Conservation (phyloP, 2,329 filamentous ascomycete genomes). For the Colletotrichum lindemuthianum region DNA sequence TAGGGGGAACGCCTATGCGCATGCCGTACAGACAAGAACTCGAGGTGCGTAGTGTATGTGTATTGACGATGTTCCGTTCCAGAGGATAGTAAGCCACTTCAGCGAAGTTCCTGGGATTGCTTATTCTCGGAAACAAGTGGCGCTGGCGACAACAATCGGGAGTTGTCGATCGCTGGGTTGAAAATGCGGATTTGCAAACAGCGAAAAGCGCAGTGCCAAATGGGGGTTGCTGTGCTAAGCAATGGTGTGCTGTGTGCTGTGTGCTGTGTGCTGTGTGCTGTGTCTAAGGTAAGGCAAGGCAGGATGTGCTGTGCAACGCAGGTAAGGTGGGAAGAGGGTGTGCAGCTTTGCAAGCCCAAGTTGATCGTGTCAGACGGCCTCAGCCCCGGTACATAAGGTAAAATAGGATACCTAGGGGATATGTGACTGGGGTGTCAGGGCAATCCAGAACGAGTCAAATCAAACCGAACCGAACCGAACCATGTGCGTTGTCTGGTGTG, state of each 20-base stretch:
- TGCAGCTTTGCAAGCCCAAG: constrained; percentile 34
- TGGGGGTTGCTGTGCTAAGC: constrained; percentile 4
- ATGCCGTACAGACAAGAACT: neutral
- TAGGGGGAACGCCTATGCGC: constrained; percentile 3
- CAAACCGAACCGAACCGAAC: too few species aligned
- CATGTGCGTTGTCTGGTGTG: too few species aligned
- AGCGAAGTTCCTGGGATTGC: constrained; percentile 22
- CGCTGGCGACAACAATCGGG: constrained; percentile 15
- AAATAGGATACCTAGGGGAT: too few species aligned
- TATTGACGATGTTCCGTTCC: constrained; percentile 34
- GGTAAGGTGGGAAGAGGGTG: constrained; percentile 23
- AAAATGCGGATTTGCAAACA: constrained; percentile 18
- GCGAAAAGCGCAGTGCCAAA: neutral
- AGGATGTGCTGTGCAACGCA: constrained; percentile 25
- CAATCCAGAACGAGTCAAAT: too few species aligned
- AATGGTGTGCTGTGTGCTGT: neutral
- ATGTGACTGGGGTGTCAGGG: too few species aligned
- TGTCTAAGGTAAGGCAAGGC: too few species aligned
- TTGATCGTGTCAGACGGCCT: constrained; percentile 27
- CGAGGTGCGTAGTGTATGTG: constrained; percentile 4
- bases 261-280: neutral
- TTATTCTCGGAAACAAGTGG: constrained; percentile 31
- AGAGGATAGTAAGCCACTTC: constrained; percentile 19
- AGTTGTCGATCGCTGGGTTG: constrained; percentile 29
- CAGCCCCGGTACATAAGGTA: constrained; percentile 21